Evolutionary conservation across 179 eudicot species (phyloP), one percentile per base, ranked within the genome.

Genomic region (Beta lomatogona): DNA sequence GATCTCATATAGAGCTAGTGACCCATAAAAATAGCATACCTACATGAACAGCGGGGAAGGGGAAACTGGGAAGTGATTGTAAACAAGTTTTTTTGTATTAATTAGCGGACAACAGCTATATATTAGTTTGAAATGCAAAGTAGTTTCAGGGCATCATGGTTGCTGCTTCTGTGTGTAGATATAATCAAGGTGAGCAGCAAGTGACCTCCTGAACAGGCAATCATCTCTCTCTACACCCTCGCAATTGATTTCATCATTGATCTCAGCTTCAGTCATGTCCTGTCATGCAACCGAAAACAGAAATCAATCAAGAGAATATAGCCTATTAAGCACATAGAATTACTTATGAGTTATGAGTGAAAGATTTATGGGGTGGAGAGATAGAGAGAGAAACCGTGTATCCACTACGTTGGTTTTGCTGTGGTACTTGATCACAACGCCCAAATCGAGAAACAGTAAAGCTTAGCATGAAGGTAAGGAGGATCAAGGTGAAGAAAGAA

Each of bases 131-230:
- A 0, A 36, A 73, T 4, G 36, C 58, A 18, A 9, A 18, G 22
- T 65, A 65, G 18, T 15, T 52, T 1, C 50, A 48, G 57, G 71
- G 5, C 13, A 15, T 48, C 63, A 53, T 79, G 46, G 54, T 25
- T 54, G 76, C 31, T 59, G 80, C 53, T 72, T 22, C 36, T 82
- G 84, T 9, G 84, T 82, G 76, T 82, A 82, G 76, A 81, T 77
- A 54, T 77, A 76, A 50, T 82, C 84, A 59, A 77, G 53, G 73
- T 82, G 84, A 48, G 80, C 84, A 46, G 66, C 77, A 19, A 77
- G 65, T 25, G 80, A 68, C 54, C 83, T 81, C 73, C 76, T 77
- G 59, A 70, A 76, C 80, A 82, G 52, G 48, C 84, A 82, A 15
- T 77, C 80, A 10, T 82, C 84, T 9, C 31, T 48, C 52, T 82